Evolutionary conservation across 2,329 filamentous ascomycete genomes (phyloP).

Genomic region (Colletotrichum godetiae): DNA sequence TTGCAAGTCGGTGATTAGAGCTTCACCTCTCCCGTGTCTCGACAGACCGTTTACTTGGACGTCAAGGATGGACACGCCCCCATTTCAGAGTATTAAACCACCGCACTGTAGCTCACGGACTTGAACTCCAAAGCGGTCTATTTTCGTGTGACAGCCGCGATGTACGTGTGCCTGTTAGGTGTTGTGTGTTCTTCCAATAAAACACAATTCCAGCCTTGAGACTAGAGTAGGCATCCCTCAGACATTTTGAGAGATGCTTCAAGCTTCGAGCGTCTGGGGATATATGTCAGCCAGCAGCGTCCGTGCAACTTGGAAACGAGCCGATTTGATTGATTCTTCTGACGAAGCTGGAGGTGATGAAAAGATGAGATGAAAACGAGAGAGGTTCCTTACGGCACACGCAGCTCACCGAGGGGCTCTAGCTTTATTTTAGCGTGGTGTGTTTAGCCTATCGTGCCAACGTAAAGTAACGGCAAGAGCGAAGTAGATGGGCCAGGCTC

Average conservation of each 20-base stretch:
- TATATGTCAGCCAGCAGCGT: neutral
- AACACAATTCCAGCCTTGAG: no score
- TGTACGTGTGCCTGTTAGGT: no score
- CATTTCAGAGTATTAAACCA: no score
- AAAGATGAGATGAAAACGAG: slow-evolving; percentile 18
- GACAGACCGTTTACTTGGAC: no score
- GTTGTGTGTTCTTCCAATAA: no score
- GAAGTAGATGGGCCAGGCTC: no score
- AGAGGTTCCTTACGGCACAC: neutral
- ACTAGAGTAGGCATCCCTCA: no score
- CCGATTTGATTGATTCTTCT: slow-evolving; percentile 20
- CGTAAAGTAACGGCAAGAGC: neutral
- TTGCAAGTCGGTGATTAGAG: neutral
- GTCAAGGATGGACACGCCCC: no score
- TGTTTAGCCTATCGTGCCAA: slow-evolving; percentile 10
- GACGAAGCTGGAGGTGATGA: neutral
- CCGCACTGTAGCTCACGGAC: no score
- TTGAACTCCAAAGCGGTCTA: no score
- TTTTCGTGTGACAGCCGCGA: no score
- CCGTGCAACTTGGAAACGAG: slow-evolving; percentile 4
- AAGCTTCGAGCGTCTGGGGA: neutral
- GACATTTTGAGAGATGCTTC: neutral
- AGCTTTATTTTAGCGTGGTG: slow-evolving; percentile 25
- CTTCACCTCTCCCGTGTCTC: no score
- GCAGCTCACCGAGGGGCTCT: slow-evolving; percentile 26